Evolutionary conservation across 768 basidiomycete species (phyloP).

Genomic region (Albatrellus ellisii): DNA sequence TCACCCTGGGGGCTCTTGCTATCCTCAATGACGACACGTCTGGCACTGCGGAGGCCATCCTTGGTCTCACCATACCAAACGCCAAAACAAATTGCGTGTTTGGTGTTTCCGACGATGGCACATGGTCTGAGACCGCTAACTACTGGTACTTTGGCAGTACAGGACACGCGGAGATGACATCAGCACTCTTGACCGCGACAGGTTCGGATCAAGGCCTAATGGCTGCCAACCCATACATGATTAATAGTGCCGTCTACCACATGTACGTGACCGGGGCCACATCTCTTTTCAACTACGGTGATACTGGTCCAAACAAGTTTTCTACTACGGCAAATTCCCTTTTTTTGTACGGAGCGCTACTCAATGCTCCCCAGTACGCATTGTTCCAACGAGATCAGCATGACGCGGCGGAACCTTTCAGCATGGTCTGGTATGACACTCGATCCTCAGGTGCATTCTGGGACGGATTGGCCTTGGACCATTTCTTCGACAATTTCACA

Average conservation of each 20-base stretch:
- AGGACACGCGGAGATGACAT: slow-evolving; percentile 79
- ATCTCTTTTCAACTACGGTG: slow-evolving; percentile 74
- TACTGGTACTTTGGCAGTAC: slow-evolving; percentile 96
- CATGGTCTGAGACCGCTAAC: slow-evolving; percentile 89
- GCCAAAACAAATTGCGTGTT: slow-evolving; percentile 66
- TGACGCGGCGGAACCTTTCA: slow-evolving; percentile 40
- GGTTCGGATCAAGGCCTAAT: slow-evolving; percentile 74
- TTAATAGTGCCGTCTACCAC: slow-evolving; percentile 72
- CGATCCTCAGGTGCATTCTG: slow-evolving; percentile 80
- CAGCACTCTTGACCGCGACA: slow-evolving; percentile 73
- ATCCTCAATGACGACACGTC: slow-evolving; percentile 77
- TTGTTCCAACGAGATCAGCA: slow-evolving; percentile 84
- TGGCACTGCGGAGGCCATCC: slow-evolving; percentile 51
- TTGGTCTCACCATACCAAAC: slow-evolving; percentile 57
- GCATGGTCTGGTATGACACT: slow-evolving; percentile 88
- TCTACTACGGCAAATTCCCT: slow-evolving; percentile 86
- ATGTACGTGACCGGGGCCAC: slow-evolving; percentile 80
- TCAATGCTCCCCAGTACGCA: slow-evolving; percentile 56
- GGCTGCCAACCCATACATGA: slow-evolving; percentile 53
- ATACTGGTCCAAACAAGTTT: slow-evolving; percentile 90
- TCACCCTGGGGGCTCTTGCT: slow-evolving; percentile 82
- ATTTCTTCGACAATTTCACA: slow-evolving; percentile 55
- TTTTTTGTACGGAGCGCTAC: slow-evolving; percentile 62
- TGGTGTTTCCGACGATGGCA: slow-evolving; percentile 57
- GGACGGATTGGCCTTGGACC: slow-evolving; percentile 74